phyloP scores from a whole-genome alignment of 2,329 filamentous ascomycete genomes.

The Fusarium sp. region DNA sequence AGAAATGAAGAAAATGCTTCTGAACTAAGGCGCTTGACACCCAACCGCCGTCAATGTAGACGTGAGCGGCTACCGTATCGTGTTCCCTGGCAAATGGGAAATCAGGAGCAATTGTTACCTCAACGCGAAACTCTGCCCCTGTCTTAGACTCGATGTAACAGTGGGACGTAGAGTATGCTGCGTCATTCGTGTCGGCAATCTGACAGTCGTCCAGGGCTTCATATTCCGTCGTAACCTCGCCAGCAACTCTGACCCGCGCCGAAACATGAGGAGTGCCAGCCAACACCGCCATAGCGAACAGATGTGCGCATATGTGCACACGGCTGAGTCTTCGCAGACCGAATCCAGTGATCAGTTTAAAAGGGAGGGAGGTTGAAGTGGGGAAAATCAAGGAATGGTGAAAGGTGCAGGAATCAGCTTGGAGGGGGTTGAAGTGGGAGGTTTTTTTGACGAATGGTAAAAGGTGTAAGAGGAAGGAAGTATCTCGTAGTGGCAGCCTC shows the following conservation, averaged over 20 bases:
- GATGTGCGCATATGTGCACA: not conserved
- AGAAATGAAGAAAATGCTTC: not conserved
- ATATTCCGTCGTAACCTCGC: constrained; percentile 44
- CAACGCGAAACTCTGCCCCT: constrained; percentile 35
- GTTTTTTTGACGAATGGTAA: no score
- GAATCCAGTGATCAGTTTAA: no score
- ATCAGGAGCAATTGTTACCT: not conserved
- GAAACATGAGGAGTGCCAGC: not conserved
- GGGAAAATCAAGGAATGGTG: no score
- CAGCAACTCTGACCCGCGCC: not conserved
- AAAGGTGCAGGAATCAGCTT: no score
- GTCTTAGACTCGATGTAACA: constrained; percentile 48
- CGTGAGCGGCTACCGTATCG: fast-evolving
- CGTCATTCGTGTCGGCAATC: fast-evolving
- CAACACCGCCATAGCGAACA: not conserved
- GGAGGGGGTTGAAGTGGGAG: no score
- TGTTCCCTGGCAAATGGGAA: not conserved
- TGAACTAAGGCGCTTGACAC: fast-evolving
- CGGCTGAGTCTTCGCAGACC: no score
- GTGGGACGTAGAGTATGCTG: not conserved
- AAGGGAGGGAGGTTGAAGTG: no score
- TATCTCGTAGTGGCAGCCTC: no score
- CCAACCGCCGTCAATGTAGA: constrained; percentile 36
- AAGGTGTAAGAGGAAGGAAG: no score
- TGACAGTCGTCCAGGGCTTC: not conserved